Percentiles rank a stretch among this genome's conserved stretches.
Evolutionary conservation across 2,329 filamentous ascomycete genomes (phyloP).

Genomic region (Aspergillus arachidicola): DNA sequence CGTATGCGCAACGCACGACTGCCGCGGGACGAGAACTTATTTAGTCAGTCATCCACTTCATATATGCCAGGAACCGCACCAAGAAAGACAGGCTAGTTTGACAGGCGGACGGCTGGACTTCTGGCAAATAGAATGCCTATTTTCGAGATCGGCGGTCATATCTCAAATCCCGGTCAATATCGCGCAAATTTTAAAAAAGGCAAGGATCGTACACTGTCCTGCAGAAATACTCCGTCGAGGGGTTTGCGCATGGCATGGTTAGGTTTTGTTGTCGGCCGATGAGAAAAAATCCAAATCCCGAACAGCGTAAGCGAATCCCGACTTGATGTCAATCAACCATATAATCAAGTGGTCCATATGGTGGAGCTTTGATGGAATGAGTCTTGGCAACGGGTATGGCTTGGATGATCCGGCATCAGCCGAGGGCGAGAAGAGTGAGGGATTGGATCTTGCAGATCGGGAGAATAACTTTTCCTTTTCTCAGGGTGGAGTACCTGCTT

Average conservation of each 20-base stretch:
- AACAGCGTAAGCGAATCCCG: slow-evolving; percentile 16
- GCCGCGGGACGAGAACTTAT: neutral
- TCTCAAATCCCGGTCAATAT: slow-evolving; percentile 3
- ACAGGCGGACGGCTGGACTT: slow-evolving; percentile 44
- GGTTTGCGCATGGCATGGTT: slow-evolving; percentile 1
- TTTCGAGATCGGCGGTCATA: neutral
- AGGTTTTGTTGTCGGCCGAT: slow-evolving; percentile 5
- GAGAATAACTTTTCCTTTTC: neutral
- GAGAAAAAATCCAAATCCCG: slow-evolving; percentile 19
- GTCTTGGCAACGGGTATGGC: slow-evolving; percentile 15
- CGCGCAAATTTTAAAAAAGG: neutral
- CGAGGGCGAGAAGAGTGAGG: neutral
- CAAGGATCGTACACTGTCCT: slow-evolving; percentile 1
- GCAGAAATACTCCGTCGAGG: neutral
- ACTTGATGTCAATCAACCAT: slow-evolving; percentile 10
- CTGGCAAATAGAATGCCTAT: neutral
- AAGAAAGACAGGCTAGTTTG: slow-evolving; percentile 55
- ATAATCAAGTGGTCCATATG: slow-evolving; percentile 2
- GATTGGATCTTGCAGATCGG: slow-evolving; percentile 6
- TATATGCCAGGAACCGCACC: slow-evolving; percentile 43
- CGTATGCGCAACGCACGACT: slow-evolving; percentile 52
- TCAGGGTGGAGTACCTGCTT: neutral
- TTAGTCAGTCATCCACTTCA: neutral
- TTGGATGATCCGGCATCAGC: slow-evolving; percentile 7
- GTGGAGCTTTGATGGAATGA: slow-evolving; percentile 11